Base-by-base conservation (phyloP, 2,329 filamentous ascomycete genomes). In the Microdochium trichocladiopsis region DNA sequence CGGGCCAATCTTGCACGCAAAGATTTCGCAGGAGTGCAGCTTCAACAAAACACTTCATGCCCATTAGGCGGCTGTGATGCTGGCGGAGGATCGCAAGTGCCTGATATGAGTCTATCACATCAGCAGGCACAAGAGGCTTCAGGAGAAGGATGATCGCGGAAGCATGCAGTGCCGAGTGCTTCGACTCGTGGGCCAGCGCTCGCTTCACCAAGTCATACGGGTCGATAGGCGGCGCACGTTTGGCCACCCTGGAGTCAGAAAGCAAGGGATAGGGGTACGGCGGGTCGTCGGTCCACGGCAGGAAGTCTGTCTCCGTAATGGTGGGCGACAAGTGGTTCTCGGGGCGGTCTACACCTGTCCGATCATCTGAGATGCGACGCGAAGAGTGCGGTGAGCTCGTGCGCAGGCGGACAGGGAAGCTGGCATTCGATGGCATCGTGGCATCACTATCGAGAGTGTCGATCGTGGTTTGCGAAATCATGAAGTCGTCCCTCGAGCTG, bases 21-120 rank as follows among this genome's bases (percentile, higher is more conserved):
- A 86, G 65, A 49, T 86, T 86, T 2, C 83, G 79, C 16, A 86
- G 69, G 1, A 83, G 71, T 0, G 82, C 72, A 0, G 83, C 82
- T 59, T 85, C 80, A 22, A 79, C 71, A 59, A 84, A 85, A 33
- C 83, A 72, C 23, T 73, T 70, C 75, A 85, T 80, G 50, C 69
- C 70, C 71, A 78, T 80, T 1, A 86, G 75, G 0, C 83, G 79
- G 4, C 71, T 67, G 58, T 86, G 82, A 50, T 85, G 80, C 54
- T 84, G 80, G 9, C 77, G 72, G 1, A 86, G 64, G 24, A 86
- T 76, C 12, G 78, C 78, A 4, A 70, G 67, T 2, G 81, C 80
- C 56, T 81, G 80, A 54, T 79, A 68, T 11, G 68, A 60, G 58
- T 84, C 80, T 33, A 86, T 79, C 18, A 82, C 68, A 9, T 70